A percentile compares a stretch with the other conserved stretches of the same genome.
Evolutionary conservation across 2,329 filamentous ascomycete genomes (phyloP).

Genomic region (Aspergillus felis): DNA sequence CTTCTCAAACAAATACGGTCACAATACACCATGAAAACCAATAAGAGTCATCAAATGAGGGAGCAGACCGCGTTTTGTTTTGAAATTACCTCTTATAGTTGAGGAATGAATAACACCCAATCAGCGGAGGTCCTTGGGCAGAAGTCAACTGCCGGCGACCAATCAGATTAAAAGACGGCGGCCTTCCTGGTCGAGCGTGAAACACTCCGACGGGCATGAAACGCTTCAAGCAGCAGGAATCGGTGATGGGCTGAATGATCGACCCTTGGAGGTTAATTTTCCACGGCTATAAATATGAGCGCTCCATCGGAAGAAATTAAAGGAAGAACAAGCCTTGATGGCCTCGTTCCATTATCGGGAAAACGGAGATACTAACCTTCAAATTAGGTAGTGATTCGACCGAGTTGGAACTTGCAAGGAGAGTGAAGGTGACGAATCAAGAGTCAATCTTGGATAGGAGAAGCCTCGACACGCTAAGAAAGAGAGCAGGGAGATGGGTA

Average conservation of each 20-base stretch:
- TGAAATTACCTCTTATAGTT: background rate
- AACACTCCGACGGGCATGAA: slow-evolving; percentile 19
- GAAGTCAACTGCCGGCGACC: background rate
- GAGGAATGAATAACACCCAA: background rate
- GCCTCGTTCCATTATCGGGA: background rate
- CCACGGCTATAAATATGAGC: background rate
- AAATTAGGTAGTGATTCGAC: background rate
- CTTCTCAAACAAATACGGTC: background rate
- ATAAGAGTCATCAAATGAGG: background rate
- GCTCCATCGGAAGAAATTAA: background rate
- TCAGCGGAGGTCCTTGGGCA: background rate
- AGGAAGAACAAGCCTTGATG: background rate
- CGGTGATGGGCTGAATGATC: background rate
- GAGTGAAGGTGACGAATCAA: too few relatives aligned
- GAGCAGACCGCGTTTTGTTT: background rate
- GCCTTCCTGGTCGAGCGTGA: slow-evolving; percentile 8
- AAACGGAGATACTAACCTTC: background rate
- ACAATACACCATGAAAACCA: background rate
- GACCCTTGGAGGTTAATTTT: background rate
- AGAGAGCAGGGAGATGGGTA: background rate
- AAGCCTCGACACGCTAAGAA: background rate
- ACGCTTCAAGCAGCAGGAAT: slow-evolving; percentile 9
- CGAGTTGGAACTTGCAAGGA: too few relatives aligned
- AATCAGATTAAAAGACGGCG: background rate
- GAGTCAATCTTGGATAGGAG: too few relatives aligned